A percentile compares a stretch with the other conserved stretches of the same genome.
Evolutionary conservation across 345 rosid species (phyloP).

Genomic region (Durio zibethinus): DNA sequence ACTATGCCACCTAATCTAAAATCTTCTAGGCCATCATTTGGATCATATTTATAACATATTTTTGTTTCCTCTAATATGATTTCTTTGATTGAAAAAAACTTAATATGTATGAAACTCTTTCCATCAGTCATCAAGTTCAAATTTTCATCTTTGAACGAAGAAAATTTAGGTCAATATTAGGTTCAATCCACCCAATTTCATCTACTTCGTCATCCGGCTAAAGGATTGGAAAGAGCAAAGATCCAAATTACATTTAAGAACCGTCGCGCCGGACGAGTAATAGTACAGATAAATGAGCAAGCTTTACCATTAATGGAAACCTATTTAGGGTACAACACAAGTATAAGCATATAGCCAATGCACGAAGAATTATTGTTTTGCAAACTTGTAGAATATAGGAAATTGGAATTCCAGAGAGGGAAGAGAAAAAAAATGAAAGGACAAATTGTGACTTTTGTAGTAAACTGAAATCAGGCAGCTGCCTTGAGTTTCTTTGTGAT

Average conservation of each 20-base stretch:
- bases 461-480: constrained; percentile 31
- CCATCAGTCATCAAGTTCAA: not conserved
- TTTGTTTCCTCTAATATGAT: not conserved
- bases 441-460: constrained; percentile 4
- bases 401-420: constrained; percentile 15
- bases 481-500: constrained; percentile 90
- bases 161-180: not conserved
- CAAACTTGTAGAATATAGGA: constrained; percentile 14
- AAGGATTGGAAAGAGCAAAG: not conserved
- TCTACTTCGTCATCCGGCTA: not conserved
- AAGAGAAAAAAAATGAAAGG: constrained; percentile 15
- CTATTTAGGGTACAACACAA: constrained; percentile 19
- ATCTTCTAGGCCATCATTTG: constrained; percentile 14
- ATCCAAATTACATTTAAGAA: not conserved
- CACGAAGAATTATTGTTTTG: constrained; percentile 26
- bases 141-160: not conserved
- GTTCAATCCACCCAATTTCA: not conserved
- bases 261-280: not conserved
- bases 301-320: constrained; percentile 23
- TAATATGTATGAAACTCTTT: too few relatives aligned
- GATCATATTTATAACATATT: not conserved
- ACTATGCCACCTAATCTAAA: not conserved
- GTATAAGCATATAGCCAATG: constrained; percentile 17
- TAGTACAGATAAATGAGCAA: constrained; percentile 6
- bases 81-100: constrained; percentile 2